Base-by-base conservation (phyloP, 2,329 filamentous ascomycete genomes). In the Xylaria sp. region DNA sequence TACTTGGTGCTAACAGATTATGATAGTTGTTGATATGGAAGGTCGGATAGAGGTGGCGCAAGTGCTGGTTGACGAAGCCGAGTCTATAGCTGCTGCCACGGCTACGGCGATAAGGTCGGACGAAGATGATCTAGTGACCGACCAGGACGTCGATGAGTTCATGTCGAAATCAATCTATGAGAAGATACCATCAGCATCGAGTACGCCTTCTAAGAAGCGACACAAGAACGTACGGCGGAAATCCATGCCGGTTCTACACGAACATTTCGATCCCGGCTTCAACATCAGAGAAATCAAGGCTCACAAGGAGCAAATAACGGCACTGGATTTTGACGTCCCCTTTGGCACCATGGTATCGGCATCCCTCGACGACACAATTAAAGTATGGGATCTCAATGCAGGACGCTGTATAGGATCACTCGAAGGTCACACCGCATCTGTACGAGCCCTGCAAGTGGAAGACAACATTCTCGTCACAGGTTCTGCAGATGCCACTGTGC, bases 141-240 rank as follows among this genome's bases (percentile, higher is more conserved):
- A 85, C 70, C 81, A 83, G 66, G 83, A 85, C 59, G 83, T 86
- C 41, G 81, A 84, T 46, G 86, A 85, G 0, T 99, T 98, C 83
- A 98, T 98, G 96, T 97, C 96, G 3, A 93, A 97, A 79, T 97
- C 94, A 13, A 93, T 99, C 73, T 99, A 98, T 79, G 92, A 97
- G 73, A 97, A 97, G 80, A 83, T 99, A 9, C 93, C 94, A 1
- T 81, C 82, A 10, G 77, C 81, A 32, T 78, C 79, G 25, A 84
- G 81, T 73, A 84, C 86, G 2, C 83, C 86, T 1, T 78, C 85
- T 8, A 86, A 84, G 18, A 85, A 84, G 73, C 85, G 84, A 72
- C 80, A 80, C 52, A 86, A 89, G 78, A 87, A 86, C 45, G 86
- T 87, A 69, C 86, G 91, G 64, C 87, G 91, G 69, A 93, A 92